These are phyloP conservation scores for Ogataea salicorniae DNA, from an alignment of 805 yeast species.

Conservation along the genomic window DNA sequence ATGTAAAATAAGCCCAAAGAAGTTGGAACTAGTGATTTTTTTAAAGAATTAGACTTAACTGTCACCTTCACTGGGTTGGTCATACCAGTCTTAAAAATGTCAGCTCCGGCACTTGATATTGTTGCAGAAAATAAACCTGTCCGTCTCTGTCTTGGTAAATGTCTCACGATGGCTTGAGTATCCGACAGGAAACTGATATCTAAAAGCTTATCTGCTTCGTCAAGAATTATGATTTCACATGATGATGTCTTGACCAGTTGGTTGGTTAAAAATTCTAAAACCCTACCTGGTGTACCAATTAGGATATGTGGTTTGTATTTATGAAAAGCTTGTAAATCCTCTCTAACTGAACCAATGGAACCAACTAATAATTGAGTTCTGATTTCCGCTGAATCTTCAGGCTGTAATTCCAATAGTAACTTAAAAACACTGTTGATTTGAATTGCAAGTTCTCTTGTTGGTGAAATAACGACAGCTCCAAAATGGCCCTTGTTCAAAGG, in stretches of 20 bases:
- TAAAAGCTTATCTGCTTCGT: conserved; percentile 88
- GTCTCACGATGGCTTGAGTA: conserved; percentile 57
- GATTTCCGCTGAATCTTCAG: conserved; percentile 38
- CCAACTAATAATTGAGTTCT: conserved; percentile 63
- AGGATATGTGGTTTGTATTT: conserved; percentile 62
- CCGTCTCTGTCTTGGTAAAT: conserved; percentile 85
- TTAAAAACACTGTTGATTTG: conserved; percentile 69
- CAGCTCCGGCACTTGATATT: conserved; percentile 71
- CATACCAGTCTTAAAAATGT: conserved; percentile 82
- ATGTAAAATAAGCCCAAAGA: conserved; percentile 59
- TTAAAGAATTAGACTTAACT: conserved; percentile 50
- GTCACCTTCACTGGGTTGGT: conserved; percentile 86
- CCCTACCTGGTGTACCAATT: conserved; percentile 90
- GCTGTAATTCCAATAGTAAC: conserved; percentile 51
- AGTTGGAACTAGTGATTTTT: conserved; percentile 49
- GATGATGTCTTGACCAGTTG: conserved; percentile 52
- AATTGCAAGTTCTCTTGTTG: conserved; percentile 58
- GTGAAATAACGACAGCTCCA: conserved; percentile 68
- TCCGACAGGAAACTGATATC: conserved; percentile 73
- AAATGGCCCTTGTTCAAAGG: conserved; percentile 55
- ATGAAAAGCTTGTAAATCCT: conserved; percentile 60
- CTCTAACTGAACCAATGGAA: conserved; percentile 55
- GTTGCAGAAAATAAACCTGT: conserved; percentile 96
- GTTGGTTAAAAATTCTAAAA: conserved; percentile 65
- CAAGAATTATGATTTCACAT: conserved; percentile 72